Evolutionary conservation across 73 alveolate genomes (phyloP).

Genomic region (Tetrahymena malaccensis): DNA sequence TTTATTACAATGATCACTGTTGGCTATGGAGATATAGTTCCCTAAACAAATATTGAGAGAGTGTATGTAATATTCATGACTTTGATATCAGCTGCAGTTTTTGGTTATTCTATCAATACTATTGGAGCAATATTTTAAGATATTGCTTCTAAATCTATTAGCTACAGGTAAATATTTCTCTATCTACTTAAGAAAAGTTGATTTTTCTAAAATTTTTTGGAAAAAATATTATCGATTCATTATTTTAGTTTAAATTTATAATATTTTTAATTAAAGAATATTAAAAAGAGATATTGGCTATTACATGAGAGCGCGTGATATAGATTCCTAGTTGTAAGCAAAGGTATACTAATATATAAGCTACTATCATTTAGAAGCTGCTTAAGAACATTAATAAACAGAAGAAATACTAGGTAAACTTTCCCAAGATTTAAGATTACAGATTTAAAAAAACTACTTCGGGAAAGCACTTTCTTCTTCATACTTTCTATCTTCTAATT

Average conservation of each 20-base stretch:
- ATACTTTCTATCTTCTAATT: neutral
- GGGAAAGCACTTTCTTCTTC: neutral
- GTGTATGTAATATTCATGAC: slow-evolving; percentile 32
- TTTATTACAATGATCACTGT: slow-evolving; percentile 28
- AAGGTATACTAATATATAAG: neutral
- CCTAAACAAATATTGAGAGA: slow-evolving; percentile 26
- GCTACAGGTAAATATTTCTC: neutral
- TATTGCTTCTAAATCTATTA: neutral
- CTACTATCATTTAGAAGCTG: neutral
- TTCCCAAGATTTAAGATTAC: neutral
- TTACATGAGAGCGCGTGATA: neutral
- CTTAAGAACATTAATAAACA: neutral
- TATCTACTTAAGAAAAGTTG: no score
- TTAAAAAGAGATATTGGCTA: neutral
- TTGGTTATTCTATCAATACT: slow-evolving; percentile 20
- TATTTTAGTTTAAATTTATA: neutral
- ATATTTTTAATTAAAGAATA: neutral
- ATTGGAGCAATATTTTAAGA: slow-evolving; percentile 15
- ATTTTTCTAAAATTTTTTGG: no score
- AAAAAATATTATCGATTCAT: no score
- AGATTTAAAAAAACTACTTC: neutral
- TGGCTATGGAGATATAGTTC: slow-evolving; percentile 41
- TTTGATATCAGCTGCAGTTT: slow-evolving; percentile 21
- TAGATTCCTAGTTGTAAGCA: neutral
- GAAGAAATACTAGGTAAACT: neutral